Conservation (phyloP, 768 basidiomycete species). For the Suillus lakei region DNA sequence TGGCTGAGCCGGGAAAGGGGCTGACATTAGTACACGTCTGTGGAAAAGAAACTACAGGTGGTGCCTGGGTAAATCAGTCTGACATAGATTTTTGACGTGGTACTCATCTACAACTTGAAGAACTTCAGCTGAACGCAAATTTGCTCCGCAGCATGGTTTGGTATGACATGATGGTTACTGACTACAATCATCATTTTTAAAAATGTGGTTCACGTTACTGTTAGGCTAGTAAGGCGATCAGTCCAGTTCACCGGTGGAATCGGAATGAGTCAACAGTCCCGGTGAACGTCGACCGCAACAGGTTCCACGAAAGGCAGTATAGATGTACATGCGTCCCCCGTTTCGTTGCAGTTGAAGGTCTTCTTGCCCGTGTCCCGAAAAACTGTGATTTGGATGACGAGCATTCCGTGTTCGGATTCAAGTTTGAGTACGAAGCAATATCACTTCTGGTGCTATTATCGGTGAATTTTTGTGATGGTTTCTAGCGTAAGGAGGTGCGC, state of each 20-base stretch:
- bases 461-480: neutral
- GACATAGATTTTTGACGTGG: too few relatives aligned
- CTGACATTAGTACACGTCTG: neutral
- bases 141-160: neutral
- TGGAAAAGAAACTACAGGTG: neutral
- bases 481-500: neutral
- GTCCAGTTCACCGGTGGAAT: neutral
- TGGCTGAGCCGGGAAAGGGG: neutral
- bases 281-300: neutral
- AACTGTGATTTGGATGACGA: neutral
- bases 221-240: neutral
- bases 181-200: neutral
- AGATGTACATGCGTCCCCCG: neutral
- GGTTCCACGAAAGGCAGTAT: neutral
- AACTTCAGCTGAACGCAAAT: neutral
- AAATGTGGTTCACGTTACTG: neutral
- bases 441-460: neutral
- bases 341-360: neutral
- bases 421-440: neutral
- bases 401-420: neutral
- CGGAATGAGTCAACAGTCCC: neutral
- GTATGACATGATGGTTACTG: neutral
- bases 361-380: neutral
- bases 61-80: neutral
- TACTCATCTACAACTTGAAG: neutral